A percentile compares a stretch with the other conserved stretches of the same genome.
phyloP scores from a whole-genome alignment of 164 flowering plant species.

The Dillenia turbinata region DNA sequence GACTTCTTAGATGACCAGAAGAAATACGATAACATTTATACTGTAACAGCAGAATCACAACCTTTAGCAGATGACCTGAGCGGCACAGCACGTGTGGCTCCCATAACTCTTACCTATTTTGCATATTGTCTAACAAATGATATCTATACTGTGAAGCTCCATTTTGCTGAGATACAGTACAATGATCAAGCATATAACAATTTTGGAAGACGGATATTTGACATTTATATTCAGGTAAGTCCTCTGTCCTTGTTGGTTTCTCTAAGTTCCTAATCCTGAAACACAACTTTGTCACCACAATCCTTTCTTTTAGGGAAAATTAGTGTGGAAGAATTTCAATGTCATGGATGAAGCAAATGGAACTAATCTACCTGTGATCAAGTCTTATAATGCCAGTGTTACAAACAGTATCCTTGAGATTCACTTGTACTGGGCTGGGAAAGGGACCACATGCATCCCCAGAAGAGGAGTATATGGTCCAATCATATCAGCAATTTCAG shows the following conservation, averaged over 20 bases:
- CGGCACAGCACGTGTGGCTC: conserved; percentile 23
- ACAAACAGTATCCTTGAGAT: conserved; percentile 29
- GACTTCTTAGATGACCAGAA: too few relatives aligned
- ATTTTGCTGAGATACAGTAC: conserved; percentile 36
- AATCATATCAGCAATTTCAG: conserved; percentile 46
- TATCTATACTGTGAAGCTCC: conserved; percentile 27
- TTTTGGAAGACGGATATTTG: conserved; percentile 31
- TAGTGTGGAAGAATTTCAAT: conserved; percentile 32
- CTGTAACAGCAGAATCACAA: too few relatives aligned
- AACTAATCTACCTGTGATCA: conserved; percentile 13
- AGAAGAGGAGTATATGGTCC: conserved; percentile 45
- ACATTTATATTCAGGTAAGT: conserved; percentile 17
- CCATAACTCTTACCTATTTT: conserved; percentile 34
- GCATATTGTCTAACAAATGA: conserved; percentile 34
- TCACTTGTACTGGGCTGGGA: conserved; percentile 40
- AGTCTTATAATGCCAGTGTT: conserved; percentile 23
- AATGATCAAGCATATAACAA: conserved; percentile 18
- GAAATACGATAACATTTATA: too few relatives aligned
- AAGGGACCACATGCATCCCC: conserved; percentile 39
- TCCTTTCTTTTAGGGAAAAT: conserved; percentile 21
- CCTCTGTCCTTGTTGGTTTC: too few relatives aligned
- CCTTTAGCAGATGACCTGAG: too few relatives aligned
- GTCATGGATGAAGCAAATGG: conserved; percentile 37
- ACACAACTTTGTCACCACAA: neutral
- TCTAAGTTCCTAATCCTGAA: neutral